Base-by-base conservation (phyloP, 345 rosid species). In the Cochlearia excelsa region DNA sequence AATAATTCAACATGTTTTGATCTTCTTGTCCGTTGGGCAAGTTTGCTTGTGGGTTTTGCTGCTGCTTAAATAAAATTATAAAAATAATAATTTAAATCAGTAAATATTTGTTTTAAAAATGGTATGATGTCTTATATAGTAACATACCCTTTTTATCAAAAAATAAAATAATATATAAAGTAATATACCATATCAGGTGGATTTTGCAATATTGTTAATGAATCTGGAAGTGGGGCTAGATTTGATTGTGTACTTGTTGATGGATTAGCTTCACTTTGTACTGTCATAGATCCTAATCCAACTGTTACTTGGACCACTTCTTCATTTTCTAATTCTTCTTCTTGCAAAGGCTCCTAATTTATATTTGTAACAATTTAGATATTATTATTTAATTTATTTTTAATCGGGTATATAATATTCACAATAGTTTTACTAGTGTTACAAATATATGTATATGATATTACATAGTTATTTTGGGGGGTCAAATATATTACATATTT, bases 121-220 rank as follows among this genome's bases (percentile, higher is more conserved):
- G 23, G 23, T 16, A 16, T 16, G 23, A 16, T 16, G 23, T 16
- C 23, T 16, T 16, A 16, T 16, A 16, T 16, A 16, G 23, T 16
- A 16, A 16, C 23, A 16, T 16, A 16, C 23, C 23, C 23, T 16
- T 16, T 16, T 16, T 16, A 16, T 16, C 23, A 16, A 16, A 16
- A 16, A 16, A 16, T 16, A 16, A 16, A 16, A 16, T 16, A 16
- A 16, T 16, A 16, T 16, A 16, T 16, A 47, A 46, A 37, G 11
- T 46, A 65, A 26, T 49, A 47, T 56, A 66, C 63, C 49, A 40
- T 4, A 33, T 48, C 37, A 26, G 44, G 46, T 57, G 64, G 39
- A 57, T 11, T 6, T 50, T 42, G 39, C 10, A 29, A 11, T 8
- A 44, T 30, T 11, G 65, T 50, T 57, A 43, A 28, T 57, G 58